Percentiles rank a stretch among this genome's conserved stretches.
These are phyloP conservation scores for Pseudocercospora fijiensis DNA, from an alignment of 2,329 filamentous ascomycete species.

Conservation along the genomic window DNA sequence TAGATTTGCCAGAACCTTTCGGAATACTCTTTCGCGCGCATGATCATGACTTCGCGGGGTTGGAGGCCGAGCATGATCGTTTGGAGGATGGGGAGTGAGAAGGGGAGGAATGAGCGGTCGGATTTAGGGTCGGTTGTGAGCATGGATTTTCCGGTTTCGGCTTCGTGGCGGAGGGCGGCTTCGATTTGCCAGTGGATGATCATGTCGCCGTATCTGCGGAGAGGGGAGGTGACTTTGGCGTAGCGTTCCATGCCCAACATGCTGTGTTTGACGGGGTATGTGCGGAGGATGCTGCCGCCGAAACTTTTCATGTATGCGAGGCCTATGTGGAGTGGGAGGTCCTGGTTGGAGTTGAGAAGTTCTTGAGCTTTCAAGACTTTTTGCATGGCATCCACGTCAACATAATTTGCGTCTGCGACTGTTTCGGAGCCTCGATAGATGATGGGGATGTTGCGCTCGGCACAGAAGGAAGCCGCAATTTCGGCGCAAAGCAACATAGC, in stretches of 20 bases:
- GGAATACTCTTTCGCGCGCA: constrained; percentile 38
- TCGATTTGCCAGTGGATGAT: constrained; percentile 65
- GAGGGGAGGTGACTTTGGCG: constrained; percentile 59
- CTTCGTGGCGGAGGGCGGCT: constrained; percentile 59
- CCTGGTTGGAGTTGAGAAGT: constrained; percentile 40
- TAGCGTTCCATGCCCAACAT: constrained; percentile 56
- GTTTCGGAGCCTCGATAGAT: constrained; percentile 47
- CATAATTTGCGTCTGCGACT: background rate
- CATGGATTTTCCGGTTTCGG: constrained; percentile 46
- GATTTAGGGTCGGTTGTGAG: constrained; percentile 30
- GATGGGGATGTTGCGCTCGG: constrained; percentile 52
- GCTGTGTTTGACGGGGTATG: constrained; percentile 50
- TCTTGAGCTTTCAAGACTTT: constrained; percentile 39
- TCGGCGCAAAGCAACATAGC: constrained; percentile 58
- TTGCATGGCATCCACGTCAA: constrained; percentile 24
- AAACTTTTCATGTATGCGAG: constrained; percentile 44
- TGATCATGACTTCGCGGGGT: constrained; percentile 48
- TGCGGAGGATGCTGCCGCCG: constrained; percentile 47
- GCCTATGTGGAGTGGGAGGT: constrained; percentile 41
- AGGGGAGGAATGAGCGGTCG: constrained; percentile 47
- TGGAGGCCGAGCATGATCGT: constrained; percentile 49
- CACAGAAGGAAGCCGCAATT: constrained; percentile 53
- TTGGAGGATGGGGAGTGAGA: constrained; percentile 50
- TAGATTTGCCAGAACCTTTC: constrained; percentile 52
- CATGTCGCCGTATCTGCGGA: constrained; percentile 61